Conservation (phyloP, 306 rosid genomes). For the Medicago arabica region DNA sequence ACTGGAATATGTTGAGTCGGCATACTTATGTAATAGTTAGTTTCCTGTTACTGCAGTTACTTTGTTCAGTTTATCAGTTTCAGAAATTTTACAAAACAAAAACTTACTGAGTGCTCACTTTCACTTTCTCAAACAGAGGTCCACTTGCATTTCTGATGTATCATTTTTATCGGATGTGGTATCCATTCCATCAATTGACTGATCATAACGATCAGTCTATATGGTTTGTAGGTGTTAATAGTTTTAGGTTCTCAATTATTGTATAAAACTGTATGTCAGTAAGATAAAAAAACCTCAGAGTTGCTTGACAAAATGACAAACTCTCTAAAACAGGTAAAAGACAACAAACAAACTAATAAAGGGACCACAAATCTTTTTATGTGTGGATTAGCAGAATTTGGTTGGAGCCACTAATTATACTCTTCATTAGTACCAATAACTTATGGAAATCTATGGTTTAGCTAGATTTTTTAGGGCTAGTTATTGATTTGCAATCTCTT, state of each 20-base stretch:
- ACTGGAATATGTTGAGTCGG: not conserved
- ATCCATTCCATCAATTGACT: too few relatives aligned
- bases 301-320: slow-evolving; percentile 45
- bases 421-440: slow-evolving; percentile 44
- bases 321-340: slow-evolving; percentile 39
- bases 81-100: not conserved
- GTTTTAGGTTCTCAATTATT: slow-evolving; percentile 38
- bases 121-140: not conserved
- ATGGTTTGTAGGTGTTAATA: slow-evolving; percentile 5
- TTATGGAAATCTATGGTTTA: slow-evolving; percentile 41
- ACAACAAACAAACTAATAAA: slow-evolving; percentile 30
- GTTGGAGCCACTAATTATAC: slow-evolving; percentile 48
- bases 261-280: not conserved
- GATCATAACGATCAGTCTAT: too few relatives aligned
- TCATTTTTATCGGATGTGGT: too few relatives aligned
- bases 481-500: slow-evolving; percentile 37
- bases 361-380: slow-evolving; percentile 49
- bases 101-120: not conserved
- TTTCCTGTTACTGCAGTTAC: not conserved
- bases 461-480: slow-evolving; percentile 39
- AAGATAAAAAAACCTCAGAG: slow-evolving; percentile 15
- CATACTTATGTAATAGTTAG: not conserved
- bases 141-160: too few relatives aligned
- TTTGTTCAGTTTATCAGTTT: not conserved
- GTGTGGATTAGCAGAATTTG: slow-evolving; percentile 47